Evolutionary conservation across 2,329 filamentous ascomycete genomes (phyloP).

Genomic region (Pyricularia grisea): DNA sequence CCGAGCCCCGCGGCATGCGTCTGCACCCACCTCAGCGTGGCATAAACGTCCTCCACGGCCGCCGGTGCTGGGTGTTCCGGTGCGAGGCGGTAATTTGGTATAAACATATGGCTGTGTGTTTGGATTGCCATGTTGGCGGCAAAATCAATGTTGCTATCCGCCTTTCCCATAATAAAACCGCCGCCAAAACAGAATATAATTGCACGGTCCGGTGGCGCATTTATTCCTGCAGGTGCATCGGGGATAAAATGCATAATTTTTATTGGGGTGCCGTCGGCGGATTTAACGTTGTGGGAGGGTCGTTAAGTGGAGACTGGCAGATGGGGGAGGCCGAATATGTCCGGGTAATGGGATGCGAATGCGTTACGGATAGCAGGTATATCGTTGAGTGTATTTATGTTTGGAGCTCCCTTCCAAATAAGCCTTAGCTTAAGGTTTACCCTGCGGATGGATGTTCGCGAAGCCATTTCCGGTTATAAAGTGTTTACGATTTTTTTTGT

Average conservation of each 20-base stretch:
- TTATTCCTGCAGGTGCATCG: neutral
- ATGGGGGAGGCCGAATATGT: neutral
- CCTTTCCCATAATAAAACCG: conserved; percentile 15
- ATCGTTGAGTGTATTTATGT: neutral
- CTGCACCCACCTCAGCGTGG: conserved; percentile 23
- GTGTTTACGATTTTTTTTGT: no score
- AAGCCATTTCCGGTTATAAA: neutral
- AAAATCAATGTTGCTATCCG: conserved; percentile 6
- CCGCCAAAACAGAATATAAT: conserved; percentile 17
- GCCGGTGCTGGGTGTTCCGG: conserved; percentile 37
- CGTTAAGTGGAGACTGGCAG: neutral
- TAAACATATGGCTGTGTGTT: conserved; percentile 13
- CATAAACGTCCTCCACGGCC: conserved; percentile 29
- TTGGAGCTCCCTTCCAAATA: neutral
- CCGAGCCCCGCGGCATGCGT: conserved; percentile 10
- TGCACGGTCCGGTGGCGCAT: conserved; percentile 1
- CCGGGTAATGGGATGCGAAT: neutral
- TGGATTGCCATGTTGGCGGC: neutral
- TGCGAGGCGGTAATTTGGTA: conserved; percentile 38
- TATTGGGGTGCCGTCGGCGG: neutral
- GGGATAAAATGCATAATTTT: neutral
- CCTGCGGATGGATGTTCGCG: neutral
- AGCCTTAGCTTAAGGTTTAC: neutral
- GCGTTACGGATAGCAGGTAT: neutral
- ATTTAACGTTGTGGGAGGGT: neutral